Evolutionary conservation across 345 rosid genomes (phyloP).

Genomic region (Excoecaria cochinchinensis): DNA sequence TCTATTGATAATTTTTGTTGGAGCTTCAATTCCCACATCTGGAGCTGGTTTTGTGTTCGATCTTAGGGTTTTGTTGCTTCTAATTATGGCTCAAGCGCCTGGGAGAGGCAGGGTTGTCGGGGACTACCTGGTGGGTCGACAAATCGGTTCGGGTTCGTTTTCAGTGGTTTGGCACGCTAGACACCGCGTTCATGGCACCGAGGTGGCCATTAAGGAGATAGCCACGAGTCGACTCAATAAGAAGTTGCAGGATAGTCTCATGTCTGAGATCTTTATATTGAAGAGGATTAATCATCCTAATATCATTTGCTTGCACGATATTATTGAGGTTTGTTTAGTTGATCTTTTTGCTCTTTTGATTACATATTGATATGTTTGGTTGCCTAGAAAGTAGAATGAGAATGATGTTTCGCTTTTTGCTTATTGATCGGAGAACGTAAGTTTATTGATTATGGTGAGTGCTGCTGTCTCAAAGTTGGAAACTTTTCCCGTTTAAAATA

Average conservation of each 20-base stretch:
- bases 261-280: slow-evolving; percentile 83
- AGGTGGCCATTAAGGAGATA: slow-evolving; percentile 97
- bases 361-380: neutral
- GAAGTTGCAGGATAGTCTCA: slow-evolving; percentile 87
- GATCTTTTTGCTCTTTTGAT: neutral
- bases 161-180: slow-evolving; percentile 93
- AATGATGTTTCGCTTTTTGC: neutral
- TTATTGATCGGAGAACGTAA: neutral
- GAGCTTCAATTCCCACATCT: slow-evolving; percentile 14
- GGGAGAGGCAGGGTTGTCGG: slow-evolving; percentile 80
- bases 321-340: slow-evolving; percentile 63
- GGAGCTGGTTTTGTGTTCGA: slow-evolving; percentile 30
- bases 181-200: slow-evolving; percentile 85
- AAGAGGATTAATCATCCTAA: slow-evolving; percentile 77
- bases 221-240: slow-evolving; percentile 54
- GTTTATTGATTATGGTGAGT: neutral
- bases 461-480: neutral
- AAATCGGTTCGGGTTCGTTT: slow-evolving; percentile 98
- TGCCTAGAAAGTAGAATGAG: neutral
- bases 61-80: slow-evolving; percentile 27
- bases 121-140: slow-evolving; percentile 69
- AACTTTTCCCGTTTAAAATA: neutral
- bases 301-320: slow-evolving; percentile 80
- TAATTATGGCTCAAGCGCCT: slow-evolving; percentile 60
- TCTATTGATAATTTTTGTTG: slow-evolving; percentile 12